Conservation (phyloP, 768 basidiomycete species). For the Chalciporus sphaerocephalus region DNA sequence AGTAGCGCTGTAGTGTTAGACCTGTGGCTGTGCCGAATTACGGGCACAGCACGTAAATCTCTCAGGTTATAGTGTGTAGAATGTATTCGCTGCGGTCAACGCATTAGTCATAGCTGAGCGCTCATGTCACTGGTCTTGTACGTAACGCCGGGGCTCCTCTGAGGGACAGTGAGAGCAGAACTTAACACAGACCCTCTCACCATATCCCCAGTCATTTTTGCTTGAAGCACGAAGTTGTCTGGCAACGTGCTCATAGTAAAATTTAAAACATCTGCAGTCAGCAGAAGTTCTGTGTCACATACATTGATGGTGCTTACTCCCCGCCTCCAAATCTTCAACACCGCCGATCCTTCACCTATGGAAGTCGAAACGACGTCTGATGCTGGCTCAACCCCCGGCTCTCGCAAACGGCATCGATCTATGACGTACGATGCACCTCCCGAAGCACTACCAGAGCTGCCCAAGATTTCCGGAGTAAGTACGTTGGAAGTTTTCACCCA, state of each 20-base stretch:
- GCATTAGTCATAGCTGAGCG: too few relatives aligned
- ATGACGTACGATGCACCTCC: slow-evolving; percentile 26
- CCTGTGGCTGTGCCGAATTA: not conserved
- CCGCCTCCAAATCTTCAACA: slow-evolving; percentile 34
- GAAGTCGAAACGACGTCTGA: slow-evolving; percentile 28
- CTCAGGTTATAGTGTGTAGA: too few relatives aligned
- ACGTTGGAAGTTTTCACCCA: slow-evolving; percentile 71
- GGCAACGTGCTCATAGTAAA: slow-evolving; percentile 16
- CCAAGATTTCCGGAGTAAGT: slow-evolving; percentile 48
- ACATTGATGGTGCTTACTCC: slow-evolving; percentile 33
- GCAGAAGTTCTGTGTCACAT: slow-evolving; percentile 10
- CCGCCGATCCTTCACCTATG: slow-evolving; percentile 31
- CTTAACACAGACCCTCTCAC: slow-evolving; percentile 16
- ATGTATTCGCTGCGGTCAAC: too few relatives aligned
- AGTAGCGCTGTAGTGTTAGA: slow-evolving; percentile 16
- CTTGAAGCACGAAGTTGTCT: slow-evolving; percentile 13
- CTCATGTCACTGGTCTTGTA: not conserved
- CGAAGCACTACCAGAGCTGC: slow-evolving; percentile 41
- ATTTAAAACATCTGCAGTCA: slow-evolving; percentile 16
- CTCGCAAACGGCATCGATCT: slow-evolving; percentile 39
- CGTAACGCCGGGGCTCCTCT: not conserved
- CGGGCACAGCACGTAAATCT: too few relatives aligned
- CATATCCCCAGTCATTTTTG: slow-evolving; percentile 13
- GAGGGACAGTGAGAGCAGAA: not conserved
- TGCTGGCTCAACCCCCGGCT: slow-evolving; percentile 20